Conservation (phyloP, 2,329 filamentous ascomycete species). For the Biscogniauxia mediterranea region DNA sequence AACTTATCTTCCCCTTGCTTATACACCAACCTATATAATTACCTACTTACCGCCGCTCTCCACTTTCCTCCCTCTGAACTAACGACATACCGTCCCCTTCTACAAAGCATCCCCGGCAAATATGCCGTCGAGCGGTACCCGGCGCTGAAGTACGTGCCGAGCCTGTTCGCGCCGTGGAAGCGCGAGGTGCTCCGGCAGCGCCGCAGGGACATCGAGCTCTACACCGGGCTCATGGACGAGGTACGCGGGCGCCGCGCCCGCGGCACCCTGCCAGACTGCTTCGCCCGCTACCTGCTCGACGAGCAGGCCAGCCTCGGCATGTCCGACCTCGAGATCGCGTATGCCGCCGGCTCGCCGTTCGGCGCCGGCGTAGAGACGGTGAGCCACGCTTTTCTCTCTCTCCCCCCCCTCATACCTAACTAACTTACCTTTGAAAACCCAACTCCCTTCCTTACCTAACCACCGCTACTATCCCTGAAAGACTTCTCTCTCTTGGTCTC, state of each 20-base stretch:
- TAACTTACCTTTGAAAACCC: too few species aligned
- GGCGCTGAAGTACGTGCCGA: constrained; percentile 38
- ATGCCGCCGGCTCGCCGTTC: constrained; percentile 44
- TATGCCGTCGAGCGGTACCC: constrained; percentile 43
- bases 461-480: too few species aligned
- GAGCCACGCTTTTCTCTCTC: constrained; percentile 12
- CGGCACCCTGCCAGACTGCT: constrained; percentile 38
- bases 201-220: constrained; percentile 35
- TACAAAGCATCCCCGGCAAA: constrained; percentile 35
- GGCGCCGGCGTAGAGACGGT: constrained; percentile 45
- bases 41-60: background rate
- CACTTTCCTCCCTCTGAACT: background rate
- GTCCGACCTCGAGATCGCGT: constrained; percentile 42
- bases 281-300: constrained; percentile 42
- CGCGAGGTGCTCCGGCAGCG: constrained; percentile 35
- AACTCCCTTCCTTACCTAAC: too few species aligned
- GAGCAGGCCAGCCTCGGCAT: constrained; percentile 41
- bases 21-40: too few species aligned
- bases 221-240: constrained; percentile 41
- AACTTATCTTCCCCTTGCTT: background rate
- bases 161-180: constrained; percentile 41
- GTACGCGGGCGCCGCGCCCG: constrained; percentile 34
- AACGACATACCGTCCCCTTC: background rate
- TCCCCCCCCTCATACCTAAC: constrained; percentile 8
- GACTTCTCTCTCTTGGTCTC: too few species aligned